Conservation (phyloP, 225 moss, liverwort and hornwort species). For the Thuidium tamariscinum region DNA sequence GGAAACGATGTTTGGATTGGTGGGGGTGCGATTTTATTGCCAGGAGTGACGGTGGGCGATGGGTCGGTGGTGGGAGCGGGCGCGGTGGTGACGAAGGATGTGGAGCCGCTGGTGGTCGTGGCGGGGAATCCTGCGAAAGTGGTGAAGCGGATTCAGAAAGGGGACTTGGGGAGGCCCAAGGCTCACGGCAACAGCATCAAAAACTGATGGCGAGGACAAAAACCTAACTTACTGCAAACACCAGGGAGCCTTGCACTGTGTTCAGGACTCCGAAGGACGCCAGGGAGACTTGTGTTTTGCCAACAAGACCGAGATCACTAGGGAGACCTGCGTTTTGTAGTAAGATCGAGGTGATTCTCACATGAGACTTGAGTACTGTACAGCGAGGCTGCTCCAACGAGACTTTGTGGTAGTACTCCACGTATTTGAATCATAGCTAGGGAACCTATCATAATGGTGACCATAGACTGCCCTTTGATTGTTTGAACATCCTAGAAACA, state of each 20-base stretch:
- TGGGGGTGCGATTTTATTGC: constrained; percentile 58
- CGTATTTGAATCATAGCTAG: neutral
- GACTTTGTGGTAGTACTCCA: neutral
- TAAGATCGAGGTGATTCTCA: neutral
- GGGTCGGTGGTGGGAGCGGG: constrained; percentile 75
- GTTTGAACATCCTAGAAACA: too few relatives aligned
- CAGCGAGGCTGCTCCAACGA: neutral
- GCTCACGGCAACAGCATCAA: neutral
- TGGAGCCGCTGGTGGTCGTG: constrained; percentile 49
- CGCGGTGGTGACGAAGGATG: constrained; percentile 62
- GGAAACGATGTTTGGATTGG: constrained; percentile 87
- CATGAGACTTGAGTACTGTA: neutral
- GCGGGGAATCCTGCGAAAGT: constrained; percentile 79
- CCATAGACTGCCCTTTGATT: neutral
- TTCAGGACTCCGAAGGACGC: too few relatives aligned
- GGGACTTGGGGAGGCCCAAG: constrained; percentile 8
- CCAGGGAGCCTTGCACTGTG: neutral
- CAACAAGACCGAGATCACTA: neutral
- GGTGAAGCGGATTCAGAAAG: constrained; percentile 32
- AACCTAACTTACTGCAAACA: neutral
- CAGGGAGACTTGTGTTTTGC: neutral
- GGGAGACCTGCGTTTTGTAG: neutral
- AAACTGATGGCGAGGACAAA: neutral
- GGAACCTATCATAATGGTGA: neutral
- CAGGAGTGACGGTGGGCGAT: constrained; percentile 68